Percentiles rank a stretch among this genome's conserved stretches.
These are phyloP conservation scores for Phytophthora crassamura DNA, from an alignment of 352 stramenopile species.

Conservation along the genomic window DNA sequence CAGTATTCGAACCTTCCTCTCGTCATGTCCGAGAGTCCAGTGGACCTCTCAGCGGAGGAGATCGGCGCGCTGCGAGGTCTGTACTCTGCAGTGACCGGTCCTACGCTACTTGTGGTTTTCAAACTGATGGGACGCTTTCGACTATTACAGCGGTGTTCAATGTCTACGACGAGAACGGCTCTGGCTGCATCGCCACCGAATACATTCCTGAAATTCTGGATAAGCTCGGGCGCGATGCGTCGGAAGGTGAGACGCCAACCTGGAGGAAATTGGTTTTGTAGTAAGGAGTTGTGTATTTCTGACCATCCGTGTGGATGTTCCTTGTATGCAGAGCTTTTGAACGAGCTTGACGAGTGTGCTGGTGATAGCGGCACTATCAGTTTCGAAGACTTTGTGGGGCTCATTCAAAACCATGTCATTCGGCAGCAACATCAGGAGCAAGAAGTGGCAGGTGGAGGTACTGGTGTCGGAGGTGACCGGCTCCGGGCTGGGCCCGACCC, in stretches of 20 bases:
- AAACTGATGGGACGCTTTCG: slow-evolving; percentile 11
- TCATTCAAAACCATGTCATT: slow-evolving; percentile 52
- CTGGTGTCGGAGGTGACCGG: slow-evolving; percentile 35
- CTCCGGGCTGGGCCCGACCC: slow-evolving; percentile 79
- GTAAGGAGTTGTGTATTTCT: not conserved
- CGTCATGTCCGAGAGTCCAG: slow-evolving; percentile 36
- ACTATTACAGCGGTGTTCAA: slow-evolving; percentile 69
- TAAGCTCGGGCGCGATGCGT: slow-evolving; percentile 72
- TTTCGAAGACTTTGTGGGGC: slow-evolving; percentile 72
- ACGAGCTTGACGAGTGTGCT: slow-evolving; percentile 69
- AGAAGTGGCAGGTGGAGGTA: slow-evolving; percentile 40
- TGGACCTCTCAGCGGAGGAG: slow-evolving; percentile 77
- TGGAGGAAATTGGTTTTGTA: not conserved
- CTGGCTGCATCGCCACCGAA: slow-evolving; percentile 66
- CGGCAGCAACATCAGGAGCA: slow-evolving; percentile 47
- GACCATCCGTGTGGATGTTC: too few relatives aligned
- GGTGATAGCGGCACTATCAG: slow-evolving; percentile 59
- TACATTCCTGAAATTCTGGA: slow-evolving; percentile 79
- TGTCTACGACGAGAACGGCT: slow-evolving; percentile 73
- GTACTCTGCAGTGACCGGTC: not conserved
- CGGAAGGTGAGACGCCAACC: slow-evolving; percentile 50
- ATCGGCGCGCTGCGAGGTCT: slow-evolving; percentile 71
- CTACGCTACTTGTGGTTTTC: not conserved
- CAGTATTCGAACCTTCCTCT: slow-evolving; percentile 17
- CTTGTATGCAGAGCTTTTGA: slow-evolving; percentile 57